Conservation (phyloP, 2,329 filamentous ascomycete species). For the Parastagonospora avenae region DNA sequence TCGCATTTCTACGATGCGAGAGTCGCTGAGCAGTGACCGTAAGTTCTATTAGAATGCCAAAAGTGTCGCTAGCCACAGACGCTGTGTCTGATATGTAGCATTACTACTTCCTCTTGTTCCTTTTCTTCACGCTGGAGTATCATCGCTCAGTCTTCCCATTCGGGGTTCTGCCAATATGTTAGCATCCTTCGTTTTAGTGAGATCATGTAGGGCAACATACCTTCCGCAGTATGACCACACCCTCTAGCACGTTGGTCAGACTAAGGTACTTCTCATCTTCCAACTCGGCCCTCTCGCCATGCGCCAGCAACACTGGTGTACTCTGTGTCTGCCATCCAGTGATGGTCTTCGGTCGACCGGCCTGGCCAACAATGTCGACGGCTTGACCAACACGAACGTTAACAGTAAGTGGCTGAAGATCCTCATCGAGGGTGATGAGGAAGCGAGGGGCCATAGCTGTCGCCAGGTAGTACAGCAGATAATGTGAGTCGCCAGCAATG, state of each 20-base stretch:
- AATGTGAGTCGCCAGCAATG: constrained; percentile 75
- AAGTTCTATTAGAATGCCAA: constrained; percentile 35
- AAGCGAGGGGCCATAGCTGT: constrained; percentile 97
- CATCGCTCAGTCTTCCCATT: constrained; percentile 49
- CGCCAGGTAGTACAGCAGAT: constrained; percentile 95
- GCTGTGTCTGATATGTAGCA: constrained; percentile 11
- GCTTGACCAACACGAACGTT: constrained; percentile 98
- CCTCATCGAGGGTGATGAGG: constrained; percentile 93
- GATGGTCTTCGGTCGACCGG: constrained; percentile 96
- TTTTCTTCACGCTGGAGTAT: background rate
- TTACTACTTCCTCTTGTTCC: constrained; percentile 5
- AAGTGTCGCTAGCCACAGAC: constrained; percentile 16
- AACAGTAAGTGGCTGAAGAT: constrained; percentile 89
- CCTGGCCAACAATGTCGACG: constrained; percentile 96
- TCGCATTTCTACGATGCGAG: constrained; percentile 6
- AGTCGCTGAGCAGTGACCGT: constrained; percentile 18
- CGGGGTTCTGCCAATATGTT: constrained; percentile 48
- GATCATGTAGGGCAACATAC: constrained; percentile 59
- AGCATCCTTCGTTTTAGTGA: constrained; percentile 6
- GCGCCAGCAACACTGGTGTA: constrained; percentile 93
- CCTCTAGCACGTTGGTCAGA: constrained; percentile 88
- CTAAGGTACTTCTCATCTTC: constrained; percentile 98
- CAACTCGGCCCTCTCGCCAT: constrained; percentile 93
- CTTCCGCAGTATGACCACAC: constrained; percentile 95
- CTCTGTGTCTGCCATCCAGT: constrained; percentile 99